Evolutionary conservation across 768 basidiomycete species (phyloP), one percentile per base, ranked within the genome.

Genomic region (Mycena capillaripes): DNA sequence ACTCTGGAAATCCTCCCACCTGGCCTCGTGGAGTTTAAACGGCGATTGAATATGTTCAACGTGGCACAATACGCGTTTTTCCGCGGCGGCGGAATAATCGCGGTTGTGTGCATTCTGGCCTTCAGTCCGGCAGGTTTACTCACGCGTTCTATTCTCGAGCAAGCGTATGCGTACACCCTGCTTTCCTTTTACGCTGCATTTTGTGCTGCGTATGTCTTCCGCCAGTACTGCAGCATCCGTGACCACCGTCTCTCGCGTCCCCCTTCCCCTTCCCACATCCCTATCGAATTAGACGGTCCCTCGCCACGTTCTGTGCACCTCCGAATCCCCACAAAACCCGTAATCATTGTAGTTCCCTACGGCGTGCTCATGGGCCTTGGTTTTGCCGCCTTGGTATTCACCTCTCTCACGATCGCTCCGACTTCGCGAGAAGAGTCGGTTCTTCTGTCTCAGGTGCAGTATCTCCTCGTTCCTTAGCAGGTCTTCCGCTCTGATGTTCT

Each of bases 361-460:
- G 76, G 76, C 3, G 59, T 50, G 8, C 30, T 71, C 3, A 75
- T 77, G 74, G 76, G 76, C 4, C 19, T 75, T 10, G 76, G 67
- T 17, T 68, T 77, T 30, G 68, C 74, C 53, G 67, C 71, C 4
- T 46, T 77, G 52, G 71, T 56, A 10, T 68, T 75, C 29, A 72
- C 71, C n/a, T 25, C 71, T 36, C 70, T 75, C 58, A 67, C 74
- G 40, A 63, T 75, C 56, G 56, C 71, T 23, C 73, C 70, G 2
- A 25, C 69, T 38, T 69, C 66, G 23, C 12, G 25, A 50, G 59
- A 50, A 5, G 69, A 74, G 32, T 50, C 66, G 8, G 7, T 14
- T 17, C 66, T 64, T 56, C 71, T 75, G 23, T 32, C 60, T 9
- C 38, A 56, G 29, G 38, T 38, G 38, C 38, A 38, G 3, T 10